Evolutionary conservation across 192 early-diverging fungal species (phyloP).

Genomic region (Mortierella antarctica): DNA sequence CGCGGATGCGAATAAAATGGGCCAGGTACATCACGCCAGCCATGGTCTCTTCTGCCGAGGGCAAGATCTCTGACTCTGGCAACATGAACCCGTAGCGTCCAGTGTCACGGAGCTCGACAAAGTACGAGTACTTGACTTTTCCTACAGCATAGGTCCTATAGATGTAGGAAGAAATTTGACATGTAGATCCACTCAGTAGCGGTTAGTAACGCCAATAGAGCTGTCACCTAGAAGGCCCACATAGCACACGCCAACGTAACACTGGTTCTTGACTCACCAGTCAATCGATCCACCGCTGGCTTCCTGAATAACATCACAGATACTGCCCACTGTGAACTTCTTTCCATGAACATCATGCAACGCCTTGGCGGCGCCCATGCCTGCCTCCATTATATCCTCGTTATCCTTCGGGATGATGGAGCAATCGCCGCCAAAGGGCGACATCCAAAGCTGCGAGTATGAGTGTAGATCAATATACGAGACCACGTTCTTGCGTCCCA

Average conservation of each 20-base stretch:
- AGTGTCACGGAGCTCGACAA: constrained; percentile 57
- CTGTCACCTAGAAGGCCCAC: no score
- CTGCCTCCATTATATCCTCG: constrained; percentile 52
- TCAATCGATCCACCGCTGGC: constrained; percentile 50
- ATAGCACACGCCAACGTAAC: neutral
- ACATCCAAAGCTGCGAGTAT: constrained; percentile 66
- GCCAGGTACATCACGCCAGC: constrained; percentile 48
- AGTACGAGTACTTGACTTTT: constrained; percentile 59
- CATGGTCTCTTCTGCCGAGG: constrained; percentile 56
- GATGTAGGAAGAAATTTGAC: neutral
- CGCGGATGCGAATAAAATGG: constrained; percentile 49
- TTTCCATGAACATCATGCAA: constrained; percentile 49
- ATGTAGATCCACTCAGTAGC: no score
- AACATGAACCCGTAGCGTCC: constrained; percentile 60
- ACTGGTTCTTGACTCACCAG: constrained; percentile 8
- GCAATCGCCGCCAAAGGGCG: constrained; percentile 57
- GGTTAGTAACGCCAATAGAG: neutral
- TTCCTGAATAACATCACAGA: constrained; percentile 56
- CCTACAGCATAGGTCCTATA: constrained; percentile 55
- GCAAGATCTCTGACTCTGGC: constrained; percentile 57
- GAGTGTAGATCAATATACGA: constrained; percentile 57
- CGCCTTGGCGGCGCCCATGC: constrained; percentile 50
- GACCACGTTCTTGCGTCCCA: constrained; percentile 37
- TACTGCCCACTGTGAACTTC: constrained; percentile 49
- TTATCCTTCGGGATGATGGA: constrained; percentile 35